Conservation (phyloP, 352 stramenopile species). For the Phytophthora constricta region DNA sequence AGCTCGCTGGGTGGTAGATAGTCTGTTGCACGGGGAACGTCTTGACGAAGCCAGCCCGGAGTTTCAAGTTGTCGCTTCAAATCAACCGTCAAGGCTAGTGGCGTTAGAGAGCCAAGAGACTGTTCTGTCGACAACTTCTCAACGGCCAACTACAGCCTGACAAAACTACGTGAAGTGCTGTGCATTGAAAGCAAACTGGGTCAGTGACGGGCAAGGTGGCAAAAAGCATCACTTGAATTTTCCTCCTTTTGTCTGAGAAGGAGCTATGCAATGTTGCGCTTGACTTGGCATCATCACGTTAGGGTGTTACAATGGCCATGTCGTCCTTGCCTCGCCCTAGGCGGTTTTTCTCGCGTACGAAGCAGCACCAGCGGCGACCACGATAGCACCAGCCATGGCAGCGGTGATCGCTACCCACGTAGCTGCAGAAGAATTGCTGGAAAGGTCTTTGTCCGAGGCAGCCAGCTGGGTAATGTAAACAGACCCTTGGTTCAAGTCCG, state of each 20-base stretch:
- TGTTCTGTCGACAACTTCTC: conserved; percentile 3
- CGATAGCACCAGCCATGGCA: conserved; percentile 8
- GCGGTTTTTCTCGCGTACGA: conserved; percentile 7
- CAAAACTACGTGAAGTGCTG: no score
- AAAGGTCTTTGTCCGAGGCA: neutral
- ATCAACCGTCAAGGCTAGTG: conserved; percentile 9
- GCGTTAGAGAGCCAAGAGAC: conserved; percentile 15
- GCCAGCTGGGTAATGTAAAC: neutral
- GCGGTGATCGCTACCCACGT: conserved; percentile 2
- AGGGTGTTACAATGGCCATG: no score
- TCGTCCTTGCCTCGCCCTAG: conserved; percentile 22
- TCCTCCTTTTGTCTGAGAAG: no score
- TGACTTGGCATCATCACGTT: no score
- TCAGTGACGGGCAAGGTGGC: no score
- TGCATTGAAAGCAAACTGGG: no score
- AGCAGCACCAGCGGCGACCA: neutral
- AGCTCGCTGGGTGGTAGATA: conserved; percentile 74
- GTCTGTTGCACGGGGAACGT: conserved; percentile 52
- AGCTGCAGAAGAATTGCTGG: neutral
- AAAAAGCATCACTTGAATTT: no score
- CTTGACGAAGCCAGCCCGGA: conserved; percentile 38
- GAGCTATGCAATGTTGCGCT: no score
- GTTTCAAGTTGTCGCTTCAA: conserved; percentile 32
- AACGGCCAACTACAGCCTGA: no score
- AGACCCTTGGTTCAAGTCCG: conserved; percentile 2